Base-by-base conservation (phyloP, 768 basidiomycete species). In the Mycena haematopus region DNA sequence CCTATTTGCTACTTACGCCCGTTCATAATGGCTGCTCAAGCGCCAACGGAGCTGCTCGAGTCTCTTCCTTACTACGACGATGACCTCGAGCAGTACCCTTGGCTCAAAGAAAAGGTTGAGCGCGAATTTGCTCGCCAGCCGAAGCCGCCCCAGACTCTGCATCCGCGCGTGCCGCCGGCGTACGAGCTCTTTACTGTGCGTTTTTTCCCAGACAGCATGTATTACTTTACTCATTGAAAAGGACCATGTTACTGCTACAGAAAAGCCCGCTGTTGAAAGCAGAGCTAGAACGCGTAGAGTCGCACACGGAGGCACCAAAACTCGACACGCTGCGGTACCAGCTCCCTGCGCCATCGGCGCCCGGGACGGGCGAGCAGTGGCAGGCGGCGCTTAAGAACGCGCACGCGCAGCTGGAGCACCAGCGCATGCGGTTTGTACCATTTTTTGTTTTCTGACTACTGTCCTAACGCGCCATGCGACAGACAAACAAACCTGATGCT, bases 21-120 rank as follows among this genome's bases (percentile, higher is more conserved):
- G 14, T 25, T 9, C 19, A 31, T 22, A 17, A 53, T 53, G 58
- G 59, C 47, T 27, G 29, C 38, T 9, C 9, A 47, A 17, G 2
- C 66, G 47, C 22, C 66, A 15, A 31, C 29, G 29, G 79, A 80
- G 60, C 79, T 90, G 38, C 86, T 94, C 68, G 95, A 97, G 75
- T 91, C 94, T 25, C 81, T 97, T 65, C 95, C 95, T 19, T 98
- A 97, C 78, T 95, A 93, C 71, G 95, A 98, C 79, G 92, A 95
- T 73, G 94, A 97, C 73, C 82, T 96, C 54, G 91, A 94, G 63
- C 84, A 84, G 58, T 85, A 83, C 62, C 92, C 93, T 1, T 70
- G 82, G 40, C 79, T 95, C 40, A 87, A 84, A 72, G 84, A 87
- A 71, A 89, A 88, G 72, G 93, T 94, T 17, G 90, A 92, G 58